Evolutionary conservation across 2,329 filamentous ascomycete species (phyloP), one percentile per base, ranked within the genome.

Genomic region (Hypoxylon sp.): DNA sequence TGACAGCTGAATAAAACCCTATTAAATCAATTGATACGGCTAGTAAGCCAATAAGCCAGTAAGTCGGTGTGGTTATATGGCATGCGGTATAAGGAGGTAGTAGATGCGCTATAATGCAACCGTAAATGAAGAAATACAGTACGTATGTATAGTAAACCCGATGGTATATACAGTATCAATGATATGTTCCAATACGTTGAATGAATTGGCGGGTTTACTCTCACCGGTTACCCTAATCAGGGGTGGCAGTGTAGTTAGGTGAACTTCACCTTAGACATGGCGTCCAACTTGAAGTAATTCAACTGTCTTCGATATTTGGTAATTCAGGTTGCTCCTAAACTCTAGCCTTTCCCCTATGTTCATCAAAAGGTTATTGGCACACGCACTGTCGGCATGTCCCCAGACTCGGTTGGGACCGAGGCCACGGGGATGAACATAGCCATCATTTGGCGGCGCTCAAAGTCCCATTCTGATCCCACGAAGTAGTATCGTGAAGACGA

Each of bases 121-220:
- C 5, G 25, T 27, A 27, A 27, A 27, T 27, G 25, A 27, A 4
- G 25, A 27, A 27, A 27, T 27, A 3, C 25, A 27, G 25, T 27
- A 27, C 25, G 25, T 27, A 27, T 27, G 25, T 27, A 27, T 3
- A 27, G 25, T 27, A 4, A 5, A 27, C 25, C 25, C 3, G 25
- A 27, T 5, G 5, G 25, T 27, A 27, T 27, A 27, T 27, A 27
- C 25, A 27, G 25, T 27, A 27, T 27, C 3, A 27, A 27, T 27
- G 5, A 27, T 27, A 27, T 5, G 25, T 27, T 27, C 25, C 3
- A 27, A 27, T 27, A 27, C 25, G 25, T 27, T 27, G 25, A 27
- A 74, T 76, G 60, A 77, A 79, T 33, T 59, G 79, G 49, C 49
- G 25, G 55, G 17, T 79, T 80, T 56, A 48, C 62, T 22, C 40